Evolutionary conservation across 2,329 filamentous ascomycete species (phyloP).

Genomic region (Diplodia intermedia): DNA sequence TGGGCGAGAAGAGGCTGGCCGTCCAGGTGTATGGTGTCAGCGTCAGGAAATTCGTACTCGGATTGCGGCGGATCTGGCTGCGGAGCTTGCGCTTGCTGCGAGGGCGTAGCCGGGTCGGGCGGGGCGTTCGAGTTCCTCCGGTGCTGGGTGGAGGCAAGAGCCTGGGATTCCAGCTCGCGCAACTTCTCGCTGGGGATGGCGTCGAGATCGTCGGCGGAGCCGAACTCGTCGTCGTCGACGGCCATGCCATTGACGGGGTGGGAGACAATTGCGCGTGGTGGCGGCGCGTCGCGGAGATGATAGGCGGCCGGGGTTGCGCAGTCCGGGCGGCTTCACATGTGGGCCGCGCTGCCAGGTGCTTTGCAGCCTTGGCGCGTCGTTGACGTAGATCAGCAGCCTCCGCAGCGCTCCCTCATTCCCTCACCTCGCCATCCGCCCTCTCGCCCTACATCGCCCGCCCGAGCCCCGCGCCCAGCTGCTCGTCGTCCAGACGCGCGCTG

Average conservation of each 20-base stretch:
- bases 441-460: neutral
- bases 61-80: constrained; percentile 34
- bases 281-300: constrained; percentile 27
- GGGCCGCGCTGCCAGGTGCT: constrained; percentile 18
- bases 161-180: constrained; percentile 54
- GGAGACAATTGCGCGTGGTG: neutral
- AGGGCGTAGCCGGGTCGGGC: neutral
- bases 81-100: neutral
- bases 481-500: neutral
- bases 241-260: constrained; percentile 39
- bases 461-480: neutral
- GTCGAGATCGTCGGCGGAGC: constrained; percentile 54
- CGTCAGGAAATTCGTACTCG: constrained; percentile 49
- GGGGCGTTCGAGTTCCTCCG: constrained; percentile 8
- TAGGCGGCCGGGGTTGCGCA: constrained; percentile 17
- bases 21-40: constrained; percentile 54
- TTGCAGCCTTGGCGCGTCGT: constrained; percentile 31
- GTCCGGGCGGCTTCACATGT: constrained; percentile 30
- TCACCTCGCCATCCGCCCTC: constrained; percentile 12
- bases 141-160: constrained; percentile 52
- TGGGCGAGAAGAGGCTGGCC: constrained; percentile 37
- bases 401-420: constrained; percentile 24
- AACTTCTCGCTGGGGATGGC: constrained; percentile 54
- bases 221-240: constrained; percentile 55
- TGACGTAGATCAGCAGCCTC: constrained; percentile 32